Percentiles rank a stretch among this genome's conserved stretches.
phyloP scores from a whole-genome alignment of 1,284 basidiomycete genomes.

The Grifola frondosa region DNA sequence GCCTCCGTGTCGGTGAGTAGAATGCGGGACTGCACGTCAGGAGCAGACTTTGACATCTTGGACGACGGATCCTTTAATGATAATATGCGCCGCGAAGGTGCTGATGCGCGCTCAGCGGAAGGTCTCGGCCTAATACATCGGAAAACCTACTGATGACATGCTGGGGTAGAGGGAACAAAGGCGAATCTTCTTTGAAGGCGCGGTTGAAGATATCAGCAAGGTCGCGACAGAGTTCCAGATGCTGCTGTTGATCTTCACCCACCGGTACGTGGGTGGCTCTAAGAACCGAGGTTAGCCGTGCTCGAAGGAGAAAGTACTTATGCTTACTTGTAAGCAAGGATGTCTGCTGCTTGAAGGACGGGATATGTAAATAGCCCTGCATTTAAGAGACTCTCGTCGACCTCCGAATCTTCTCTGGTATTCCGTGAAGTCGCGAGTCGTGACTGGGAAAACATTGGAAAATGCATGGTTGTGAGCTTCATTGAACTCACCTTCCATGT shows the following conservation, averaged over 20 bases:
- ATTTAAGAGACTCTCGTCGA: conserved; percentile 82
- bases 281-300: too few species aligned
- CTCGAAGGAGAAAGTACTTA: too few species aligned
- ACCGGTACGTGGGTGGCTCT: conserved; percentile 94
- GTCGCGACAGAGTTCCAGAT: conserved; percentile 86
- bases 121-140: neutral
- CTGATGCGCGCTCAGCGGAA: too few species aligned
- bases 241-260: conserved; percentile 94
- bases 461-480: neutral
- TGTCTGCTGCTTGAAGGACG: conserved; percentile 91
- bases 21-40: conserved; percentile 80
- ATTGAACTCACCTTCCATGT: conserved; percentile 81
- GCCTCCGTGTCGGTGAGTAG: conserved; percentile 75
- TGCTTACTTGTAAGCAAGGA: conserved; percentile 78
- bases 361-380: conserved; percentile 91
- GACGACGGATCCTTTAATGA: conserved; percentile 83
- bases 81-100: conserved; percentile 74
- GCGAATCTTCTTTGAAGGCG: conserved; percentile 42
- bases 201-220: conserved; percentile 85
- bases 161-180: conserved; percentile 73
- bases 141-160: conserved; percentile 70
- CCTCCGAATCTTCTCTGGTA: conserved; percentile 69
- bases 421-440: conserved; percentile 76
- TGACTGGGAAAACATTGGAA: conserved; percentile 44
- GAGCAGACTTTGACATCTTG: conserved; percentile 97